Conservation (phyloP, 768 basidiomycete species). For the Suillus alpinus region DNA sequence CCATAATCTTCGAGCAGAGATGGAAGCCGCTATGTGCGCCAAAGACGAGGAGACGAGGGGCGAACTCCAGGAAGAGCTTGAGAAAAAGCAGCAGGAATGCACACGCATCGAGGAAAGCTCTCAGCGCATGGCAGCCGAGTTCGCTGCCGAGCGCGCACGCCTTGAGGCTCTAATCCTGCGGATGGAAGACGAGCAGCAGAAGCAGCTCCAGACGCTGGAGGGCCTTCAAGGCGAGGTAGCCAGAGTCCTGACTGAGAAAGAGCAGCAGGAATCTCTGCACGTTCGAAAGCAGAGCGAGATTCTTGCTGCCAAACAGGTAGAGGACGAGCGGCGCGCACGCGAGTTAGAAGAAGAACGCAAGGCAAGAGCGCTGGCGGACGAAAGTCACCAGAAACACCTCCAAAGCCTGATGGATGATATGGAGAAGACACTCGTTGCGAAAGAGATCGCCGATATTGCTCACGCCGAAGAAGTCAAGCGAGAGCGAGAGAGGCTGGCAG, state of each 20-base stretch:
- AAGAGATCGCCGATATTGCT: slow-evolving; percentile 17
- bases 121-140: slow-evolving; percentile 38
- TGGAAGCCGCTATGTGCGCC: slow-evolving; percentile 40
- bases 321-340: slow-evolving; percentile 27
- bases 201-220: slow-evolving; percentile 15
- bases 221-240: slow-evolving; percentile 27
- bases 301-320: slow-evolving; percentile 21
- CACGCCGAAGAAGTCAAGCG: slow-evolving; percentile 24
- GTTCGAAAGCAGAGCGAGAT: slow-evolving; percentile 27
- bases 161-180: slow-evolving; percentile 25
- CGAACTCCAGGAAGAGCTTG: slow-evolving; percentile 45
- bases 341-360: slow-evolving; percentile 31
- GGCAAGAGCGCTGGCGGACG: slow-evolving; percentile 24
- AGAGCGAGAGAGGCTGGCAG: slow-evolving; percentile 29
- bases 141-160: slow-evolving; percentile 34
- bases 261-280: slow-evolving; percentile 27
- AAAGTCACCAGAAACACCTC: slow-evolving; percentile 28
- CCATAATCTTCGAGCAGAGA: slow-evolving; percentile 42
- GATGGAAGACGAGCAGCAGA: slow-evolving; percentile 27
- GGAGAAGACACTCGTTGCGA: slow-evolving; percentile 22
- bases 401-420: slow-evolving; percentile 25
- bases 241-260: slow-evolving; percentile 25
- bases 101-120: slow-evolving; percentile 39
- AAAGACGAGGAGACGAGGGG: slow-evolving; percentile 46
- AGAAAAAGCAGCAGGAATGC: slow-evolving; percentile 43